Evolutionary conservation across 805 yeast species (phyloP), one percentile per base, ranked within the genome.

Genomic region (Wickerhamiella siamensis): DNA sequence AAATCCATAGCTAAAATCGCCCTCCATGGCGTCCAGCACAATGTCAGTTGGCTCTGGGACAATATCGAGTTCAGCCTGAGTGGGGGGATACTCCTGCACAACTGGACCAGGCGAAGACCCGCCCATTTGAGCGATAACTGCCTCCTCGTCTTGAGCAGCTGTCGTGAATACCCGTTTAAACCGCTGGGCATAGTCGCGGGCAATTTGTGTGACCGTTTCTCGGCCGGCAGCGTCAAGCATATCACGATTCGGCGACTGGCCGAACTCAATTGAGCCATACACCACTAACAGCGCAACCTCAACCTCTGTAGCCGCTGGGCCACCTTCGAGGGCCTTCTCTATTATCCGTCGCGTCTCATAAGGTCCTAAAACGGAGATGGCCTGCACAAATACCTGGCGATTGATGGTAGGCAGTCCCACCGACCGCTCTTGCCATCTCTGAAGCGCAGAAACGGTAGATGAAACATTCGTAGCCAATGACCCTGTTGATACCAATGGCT

Each of bases 361-460:
- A 2, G 38, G 36, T 10, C 50, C 52, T 17, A 49, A 33, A 1
- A 39, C 43, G 3, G 39, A 36, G 32, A 47, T 45, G 5, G 44
- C 48, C 9, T 16, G 18, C 20, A 33, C 24, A 19, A 47, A 32
- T 3, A 34, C 34, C 2, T 16, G 21, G 14, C 32, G 14, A 12
- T 48, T 45, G 16, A 46, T 27, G 14, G 47, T 12, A 1, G 53
- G 51, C 9, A 48, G 40, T 5, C 51, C 51, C 17, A 37, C 45
- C 14, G 48, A 44, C 17, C 45, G 31, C 5, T 40, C 31, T 38
- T 50, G 49, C 53, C 53, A 50, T 4, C 27, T 33, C 31, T 36
- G 19, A 3, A 47, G 42, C 20, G 36, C 17, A 3, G 33, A 4
- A 3, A 45, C 20, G 1, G 42, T 26, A 14, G 15, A n/a, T 10